Evolutionary conservation across 2,329 filamentous ascomycete genomes (phyloP).

Genomic region (Fusarium foetens): DNA sequence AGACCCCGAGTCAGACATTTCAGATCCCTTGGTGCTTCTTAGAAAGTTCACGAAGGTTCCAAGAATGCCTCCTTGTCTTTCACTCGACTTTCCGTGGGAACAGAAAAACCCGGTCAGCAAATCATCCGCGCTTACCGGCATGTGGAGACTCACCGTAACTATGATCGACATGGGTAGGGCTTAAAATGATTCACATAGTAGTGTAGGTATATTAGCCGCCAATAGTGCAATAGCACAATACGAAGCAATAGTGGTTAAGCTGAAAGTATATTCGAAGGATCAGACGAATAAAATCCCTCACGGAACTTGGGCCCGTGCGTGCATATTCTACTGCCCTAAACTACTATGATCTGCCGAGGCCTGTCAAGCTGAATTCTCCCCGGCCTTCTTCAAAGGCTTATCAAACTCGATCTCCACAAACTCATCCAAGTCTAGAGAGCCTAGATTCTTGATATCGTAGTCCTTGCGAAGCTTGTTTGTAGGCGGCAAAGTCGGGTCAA

Average conservation of each 20-base stretch:
- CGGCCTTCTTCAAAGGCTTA: background rate
- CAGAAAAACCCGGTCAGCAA: background rate
- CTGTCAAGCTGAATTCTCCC: fast-evolving
- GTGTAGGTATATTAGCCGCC: background rate
- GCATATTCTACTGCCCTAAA: background rate
- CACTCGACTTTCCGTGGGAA: background rate
- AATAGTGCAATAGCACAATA: background rate
- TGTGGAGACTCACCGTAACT: background rate
- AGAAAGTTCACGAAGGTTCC: background rate
- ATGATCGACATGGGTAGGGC: background rate
- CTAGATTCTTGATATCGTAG: background rate
- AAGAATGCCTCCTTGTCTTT: background rate
- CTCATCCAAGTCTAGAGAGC: background rate
- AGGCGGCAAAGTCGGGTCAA: background rate
- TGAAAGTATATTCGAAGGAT: background rate
- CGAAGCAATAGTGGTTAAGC: no score
- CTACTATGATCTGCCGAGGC: background rate
- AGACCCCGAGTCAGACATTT: background rate
- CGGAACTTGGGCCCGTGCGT: background rate
- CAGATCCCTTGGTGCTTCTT: background rate
- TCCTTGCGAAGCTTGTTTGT: background rate
- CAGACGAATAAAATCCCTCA: background rate
- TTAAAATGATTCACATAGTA: background rate
- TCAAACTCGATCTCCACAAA: background rate
- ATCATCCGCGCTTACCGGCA: background rate